These are phyloP conservation scores for Dryadomyces quercus-mongolicae DNA, from an alignment of 2,329 filamentous ascomycete genomes.

Conservation along the genomic window DNA sequence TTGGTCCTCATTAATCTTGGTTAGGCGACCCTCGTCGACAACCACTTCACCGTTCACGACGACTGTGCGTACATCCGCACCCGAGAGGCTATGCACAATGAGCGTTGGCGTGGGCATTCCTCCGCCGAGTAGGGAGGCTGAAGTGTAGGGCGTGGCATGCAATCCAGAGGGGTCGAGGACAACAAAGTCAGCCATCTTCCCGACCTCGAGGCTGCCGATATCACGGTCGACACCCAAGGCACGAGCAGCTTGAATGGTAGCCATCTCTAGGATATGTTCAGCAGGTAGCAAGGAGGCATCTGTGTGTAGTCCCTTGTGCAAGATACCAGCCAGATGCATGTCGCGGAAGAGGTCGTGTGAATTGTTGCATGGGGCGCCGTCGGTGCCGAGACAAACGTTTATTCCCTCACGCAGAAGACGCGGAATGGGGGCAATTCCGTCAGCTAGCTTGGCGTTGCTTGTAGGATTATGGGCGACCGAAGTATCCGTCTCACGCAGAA, in stretches of 20 bases:
- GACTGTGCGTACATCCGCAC: not conserved
- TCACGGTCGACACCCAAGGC: constrained; percentile 25
- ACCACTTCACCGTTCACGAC: not conserved
- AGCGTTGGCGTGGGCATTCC: not conserved
- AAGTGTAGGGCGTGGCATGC: not conserved
- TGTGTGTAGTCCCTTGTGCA: constrained; percentile 15
- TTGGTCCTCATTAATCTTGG: constrained; percentile 1
- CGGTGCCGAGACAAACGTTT: constrained; percentile 18
- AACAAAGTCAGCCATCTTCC: constrained; percentile 30
- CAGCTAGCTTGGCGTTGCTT: constrained; percentile 4
- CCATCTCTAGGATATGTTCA: constrained; percentile 18
- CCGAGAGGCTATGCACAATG: not conserved
- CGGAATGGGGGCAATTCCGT: constrained; percentile 1
- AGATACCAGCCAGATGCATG: constrained; percentile 9
- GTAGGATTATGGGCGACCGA: constrained; percentile 2
- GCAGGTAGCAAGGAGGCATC: constrained; percentile 9
- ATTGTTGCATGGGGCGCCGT: constrained; percentile 14
- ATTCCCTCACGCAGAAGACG: constrained; percentile 14
- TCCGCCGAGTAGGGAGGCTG: not conserved
- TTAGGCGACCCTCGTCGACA: not conserved
- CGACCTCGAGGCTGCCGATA: constrained; percentile 27
- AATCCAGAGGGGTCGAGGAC: constrained; percentile 19
- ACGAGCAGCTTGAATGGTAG: constrained; percentile 29
- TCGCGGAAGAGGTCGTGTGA: constrained; percentile 17
- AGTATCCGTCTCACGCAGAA: not conserved